Evolutionary conservation across 202 grass and related monocot genomes (phyloP), one percentile per base, ranked within the genome.

Genomic region (Carex arenaria): DNA sequence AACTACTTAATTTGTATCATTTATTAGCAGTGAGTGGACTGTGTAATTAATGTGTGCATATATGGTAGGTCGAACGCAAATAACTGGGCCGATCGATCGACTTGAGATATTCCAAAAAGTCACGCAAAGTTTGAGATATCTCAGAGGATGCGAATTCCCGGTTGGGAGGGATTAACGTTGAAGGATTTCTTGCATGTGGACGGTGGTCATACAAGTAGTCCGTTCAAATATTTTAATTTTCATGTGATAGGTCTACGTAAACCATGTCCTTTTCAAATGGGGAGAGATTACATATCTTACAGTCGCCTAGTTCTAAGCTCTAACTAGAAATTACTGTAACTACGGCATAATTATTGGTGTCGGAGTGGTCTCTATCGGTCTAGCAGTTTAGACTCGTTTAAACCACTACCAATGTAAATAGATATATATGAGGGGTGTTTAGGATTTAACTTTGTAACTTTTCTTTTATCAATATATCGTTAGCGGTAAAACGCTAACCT

Each of bases 121-220:
- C n/a, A n/a, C n/a, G n/a, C n/a, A n/a, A n/a, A n/a, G n/a, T n/a
- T n/a, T n/a, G n/a, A n/a, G n/a, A n/a, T n/a, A n/a, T n/a, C n/a
- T n/a, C n/a, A n/a, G n/a, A n/a, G n/a, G n/a, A n/a, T n/a, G n/a
- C n/a, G n/a, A n/a, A n/a, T n/a, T n/a, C n/a, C 71, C 71, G 14
- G 30, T 15, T 67, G 64, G 1, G 64, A 67, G 71, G 22, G 23
- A 30, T 74, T 74, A 20, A 14, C 10, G 71, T 53, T 22, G 15
- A 74, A 31, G 45, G 47, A 74, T 74, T 74, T 74, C 22, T 15
- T 53, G n/a, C n/a, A n/a, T n/a, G 71, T 74, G 71, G 71, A 53
- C 45, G 71, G 71, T 17, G 71, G 22, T 54, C 71, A 74, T 30
- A 74, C 71, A 74, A 74, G 47, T 54, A 15, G 71, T 47, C 45